phyloP scores from a whole-genome alignment of 129 eudicot species.

The Dittrichia graveolens region DNA sequence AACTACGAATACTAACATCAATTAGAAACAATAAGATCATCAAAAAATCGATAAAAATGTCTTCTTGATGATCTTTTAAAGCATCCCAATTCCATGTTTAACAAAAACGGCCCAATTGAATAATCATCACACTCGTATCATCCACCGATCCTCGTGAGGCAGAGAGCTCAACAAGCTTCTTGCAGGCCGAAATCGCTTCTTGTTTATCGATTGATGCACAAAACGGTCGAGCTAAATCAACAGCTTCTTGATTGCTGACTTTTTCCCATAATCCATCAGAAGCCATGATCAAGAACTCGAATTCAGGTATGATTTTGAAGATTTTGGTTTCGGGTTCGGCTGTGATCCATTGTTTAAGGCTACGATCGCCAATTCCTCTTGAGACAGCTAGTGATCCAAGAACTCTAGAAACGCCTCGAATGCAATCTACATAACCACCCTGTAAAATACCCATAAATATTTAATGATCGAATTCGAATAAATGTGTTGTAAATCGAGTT shows the following conservation, averaged over 20 bases:
- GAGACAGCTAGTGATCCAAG: slow-evolving; percentile 93
- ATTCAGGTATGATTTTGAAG: slow-evolving; percentile 48
- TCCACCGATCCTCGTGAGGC: slow-evolving; percentile 78
- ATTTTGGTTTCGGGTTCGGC: slow-evolving; percentile 84
- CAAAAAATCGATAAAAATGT: slow-evolving; percentile 23
- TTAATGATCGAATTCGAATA: slow-evolving; percentile 5
- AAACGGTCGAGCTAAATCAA: slow-evolving; percentile 63
- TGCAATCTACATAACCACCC: slow-evolving; percentile 85
- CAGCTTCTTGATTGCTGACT: slow-evolving; percentile 95
- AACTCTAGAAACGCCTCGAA: slow-evolving; percentile 74
- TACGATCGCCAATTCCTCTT: slow-evolving; percentile 78
- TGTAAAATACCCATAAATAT: slow-evolving; percentile 24
- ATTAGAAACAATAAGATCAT: slow-evolving; percentile 18
- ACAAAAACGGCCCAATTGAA: slow-evolving; percentile 59
- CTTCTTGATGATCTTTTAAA: slow-evolving; percentile 26
- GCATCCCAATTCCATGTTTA: slow-evolving; percentile 20
- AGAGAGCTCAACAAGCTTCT: slow-evolving; percentile 70
- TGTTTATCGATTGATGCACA: slow-evolving; percentile 44
- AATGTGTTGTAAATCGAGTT: neutral
- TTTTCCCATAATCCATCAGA: slow-evolving; percentile 98
- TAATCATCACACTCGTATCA: slow-evolving; percentile 82
- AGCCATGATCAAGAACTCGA: slow-evolving; percentile 86
- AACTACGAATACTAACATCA: slow-evolving; percentile 16
- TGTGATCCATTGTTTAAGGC: slow-evolving; percentile 83
- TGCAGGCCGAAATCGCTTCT: slow-evolving; percentile 57